Conservation (phyloP, 2,329 filamentous ascomycete genomes). For the Aspergillus sp. region DNA sequence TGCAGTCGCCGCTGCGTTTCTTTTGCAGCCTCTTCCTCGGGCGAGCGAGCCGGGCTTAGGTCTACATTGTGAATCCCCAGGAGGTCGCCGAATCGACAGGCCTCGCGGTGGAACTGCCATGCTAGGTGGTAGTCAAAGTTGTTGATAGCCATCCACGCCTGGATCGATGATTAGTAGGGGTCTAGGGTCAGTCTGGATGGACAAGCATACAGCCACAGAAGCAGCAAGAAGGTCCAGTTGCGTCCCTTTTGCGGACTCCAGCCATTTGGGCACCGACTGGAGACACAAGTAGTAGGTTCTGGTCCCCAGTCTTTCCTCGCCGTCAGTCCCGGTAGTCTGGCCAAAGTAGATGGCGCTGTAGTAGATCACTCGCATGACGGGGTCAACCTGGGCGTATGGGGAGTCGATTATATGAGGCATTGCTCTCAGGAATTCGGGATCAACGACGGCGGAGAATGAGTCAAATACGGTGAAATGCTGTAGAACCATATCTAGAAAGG, state of each 20-base stretch:
- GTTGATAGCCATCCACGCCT: constrained; percentile 8
- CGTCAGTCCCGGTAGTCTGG: not conserved
- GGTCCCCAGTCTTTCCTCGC: not conserved
- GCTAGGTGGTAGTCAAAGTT: constrained; percentile 11
- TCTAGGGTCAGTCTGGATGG: no score
- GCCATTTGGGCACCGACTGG: not conserved
- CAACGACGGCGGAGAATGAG: not conserved
- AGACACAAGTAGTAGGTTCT: constrained; percentile 5
- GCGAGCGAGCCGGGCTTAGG: not conserved
- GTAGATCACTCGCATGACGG: constrained; percentile 4
- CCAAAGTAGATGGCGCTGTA: constrained; percentile 1
- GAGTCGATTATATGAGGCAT: constrained; percentile 2
- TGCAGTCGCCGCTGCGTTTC: not conserved
- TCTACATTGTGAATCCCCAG: constrained; percentile 5
- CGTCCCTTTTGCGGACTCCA: not conserved
- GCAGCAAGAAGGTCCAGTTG: constrained; percentile 5
- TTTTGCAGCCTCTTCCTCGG: not conserved
- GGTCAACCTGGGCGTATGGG: not conserved
- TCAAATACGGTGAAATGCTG: not conserved
- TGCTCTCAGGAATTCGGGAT: not conserved
- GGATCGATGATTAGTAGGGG: not conserved
- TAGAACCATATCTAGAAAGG: not conserved
- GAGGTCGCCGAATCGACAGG: constrained; percentile 1
- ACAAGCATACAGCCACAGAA: not conserved
- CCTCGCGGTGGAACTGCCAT: constrained; percentile 8